Conservation (phyloP, 257 asterid species). For the Paulownia fortunei region DNA sequence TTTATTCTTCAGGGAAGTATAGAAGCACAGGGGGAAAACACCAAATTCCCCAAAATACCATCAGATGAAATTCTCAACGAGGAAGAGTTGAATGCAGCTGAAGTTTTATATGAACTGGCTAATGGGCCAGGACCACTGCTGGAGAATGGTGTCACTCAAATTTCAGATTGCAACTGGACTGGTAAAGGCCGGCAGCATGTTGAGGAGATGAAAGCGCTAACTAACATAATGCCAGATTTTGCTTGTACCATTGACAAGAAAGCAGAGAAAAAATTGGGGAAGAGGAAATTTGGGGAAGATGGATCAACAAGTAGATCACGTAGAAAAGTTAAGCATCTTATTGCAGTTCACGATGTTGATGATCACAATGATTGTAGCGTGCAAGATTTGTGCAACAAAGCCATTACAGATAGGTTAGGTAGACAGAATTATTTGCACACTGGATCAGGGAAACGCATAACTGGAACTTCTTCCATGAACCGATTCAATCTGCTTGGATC, state of each 20-base stretch:
- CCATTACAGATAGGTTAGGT: too few relatives aligned
- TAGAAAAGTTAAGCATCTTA: not conserved
- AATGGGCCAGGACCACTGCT: not conserved
- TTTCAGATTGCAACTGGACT: too few relatives aligned
- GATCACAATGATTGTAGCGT: not conserved
- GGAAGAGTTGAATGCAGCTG: constrained; percentile 15
- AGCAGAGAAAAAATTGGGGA: not conserved
- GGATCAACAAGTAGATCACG: not conserved
- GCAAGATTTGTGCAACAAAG: too few relatives aligned
- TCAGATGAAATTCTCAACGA: not conserved
- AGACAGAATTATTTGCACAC: too few relatives aligned
- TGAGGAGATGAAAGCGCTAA: too few relatives aligned
- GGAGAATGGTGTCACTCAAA: not conserved
- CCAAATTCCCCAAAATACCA: not conserved
- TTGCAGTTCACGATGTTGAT: not conserved
- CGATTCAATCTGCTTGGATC: not conserved
- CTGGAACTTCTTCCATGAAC: not conserved
- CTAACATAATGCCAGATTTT: not conserved
- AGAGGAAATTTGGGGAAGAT: not conserved
- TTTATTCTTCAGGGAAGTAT: constrained; percentile 2
- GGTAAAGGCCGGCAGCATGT: too few relatives aligned
- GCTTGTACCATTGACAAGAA: too few relatives aligned
- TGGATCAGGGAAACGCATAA: not conserved
- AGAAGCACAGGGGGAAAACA: not conserved
- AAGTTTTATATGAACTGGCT: constrained; percentile 9